Base-by-base conservation (phyloP, 2,329 filamentous ascomycete species). In the Xylaria multiplex region DNA sequence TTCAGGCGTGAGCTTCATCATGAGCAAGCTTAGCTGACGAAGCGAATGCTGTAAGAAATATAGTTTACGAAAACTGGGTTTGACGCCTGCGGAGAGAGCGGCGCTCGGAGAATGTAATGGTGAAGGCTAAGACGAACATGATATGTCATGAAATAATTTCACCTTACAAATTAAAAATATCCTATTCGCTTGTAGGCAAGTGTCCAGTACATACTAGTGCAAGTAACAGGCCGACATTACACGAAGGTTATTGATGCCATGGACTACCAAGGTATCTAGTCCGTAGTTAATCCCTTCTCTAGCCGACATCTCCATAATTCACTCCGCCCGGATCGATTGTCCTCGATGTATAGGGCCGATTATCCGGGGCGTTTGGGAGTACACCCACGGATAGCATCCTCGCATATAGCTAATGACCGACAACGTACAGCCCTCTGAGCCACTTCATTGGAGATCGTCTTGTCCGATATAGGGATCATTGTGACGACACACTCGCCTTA, bases 401-500 rank as follows among this genome's bases (percentile, higher is more conserved):
- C 48, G 30, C 53, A 43, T 55, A 62, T 16, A 45, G 37, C 45
- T 22, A 40, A 55, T 16, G 30, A 37, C 30, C 19, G 32, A 55
- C 59, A 52, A 37, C 56, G 43, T 52, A 43, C 45, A 50, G 59
- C 55, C 50, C 40, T 27, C 30, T 37, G 42, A 61, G 52, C 30
- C 63, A 53, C 50, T 56, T 64, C 55, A 56, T 56, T 63, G 56
- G 55, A 56, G 45, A 22, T 37, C 9, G 14, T 52, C 13, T 40
- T 27, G 52, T 64, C 66, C 63, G 64, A 66, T 66, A 58, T 68
- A 68, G 63, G 37, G 37, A 59, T 55, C 35, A 40, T 37, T 56
- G 72, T 74, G 72, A 74, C 72, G 72, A 74, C 64, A 62, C 64
- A 65, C 14, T 24, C 5, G 22, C 69, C 64, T 61, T 72, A 63